Evolutionary conservation across 805 yeast genomes (phyloP).

Genomic region (Limtongia smithiae): DNA sequence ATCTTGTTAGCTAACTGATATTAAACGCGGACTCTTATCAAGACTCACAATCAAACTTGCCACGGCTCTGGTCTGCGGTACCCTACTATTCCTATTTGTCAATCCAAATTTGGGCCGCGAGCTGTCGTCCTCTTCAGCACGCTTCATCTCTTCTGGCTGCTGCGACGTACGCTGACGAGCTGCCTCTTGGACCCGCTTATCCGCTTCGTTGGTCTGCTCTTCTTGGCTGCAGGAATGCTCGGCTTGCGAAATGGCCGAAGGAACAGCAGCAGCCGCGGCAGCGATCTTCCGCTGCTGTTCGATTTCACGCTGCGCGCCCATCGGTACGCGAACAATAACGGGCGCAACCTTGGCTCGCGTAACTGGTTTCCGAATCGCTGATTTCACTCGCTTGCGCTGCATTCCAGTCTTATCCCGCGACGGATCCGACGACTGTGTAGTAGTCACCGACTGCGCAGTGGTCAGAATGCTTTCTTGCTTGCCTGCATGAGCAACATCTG

Average conservation of each 20-base stretch:
- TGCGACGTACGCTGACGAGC: slow-evolving; percentile 18
- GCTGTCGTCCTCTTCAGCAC: slow-evolving; percentile 11
- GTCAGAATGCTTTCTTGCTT: background rate
- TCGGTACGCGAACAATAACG: slow-evolving; percentile 31
- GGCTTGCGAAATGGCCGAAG: too few species aligned
- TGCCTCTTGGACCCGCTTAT: slow-evolving; percentile 26
- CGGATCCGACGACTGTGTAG: background rate
- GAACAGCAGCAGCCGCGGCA: slow-evolving; percentile 11
- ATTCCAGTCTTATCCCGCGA: slow-evolving; percentile 1
- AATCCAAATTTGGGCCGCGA: slow-evolving; percentile 12
- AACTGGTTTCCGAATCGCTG: slow-evolving; percentile 21
- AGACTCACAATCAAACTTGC: slow-evolving; percentile 8
- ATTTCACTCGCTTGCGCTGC: slow-evolving; percentile 18
- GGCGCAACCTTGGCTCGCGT: slow-evolving; percentile 28
- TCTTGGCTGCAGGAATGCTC: too few species aligned
- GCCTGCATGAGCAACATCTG: slow-evolving; percentile 2
- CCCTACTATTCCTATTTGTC: slow-evolving; percentile 14
- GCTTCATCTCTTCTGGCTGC: slow-evolving; percentile 13
- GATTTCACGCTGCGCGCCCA: slow-evolving; percentile 30
- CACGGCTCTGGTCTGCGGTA: slow-evolving; percentile 14
- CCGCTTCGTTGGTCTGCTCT: slow-evolving; percentile 24
- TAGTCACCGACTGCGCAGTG: background rate
- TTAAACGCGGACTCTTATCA: too few species aligned
- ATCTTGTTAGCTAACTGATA: too few species aligned
- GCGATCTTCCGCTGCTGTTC: slow-evolving; percentile 31